These are phyloP conservation scores for Sambucus nigra DNA, from an alignment of 129 eudicot genomes.

Conservation along the genomic window DNA sequence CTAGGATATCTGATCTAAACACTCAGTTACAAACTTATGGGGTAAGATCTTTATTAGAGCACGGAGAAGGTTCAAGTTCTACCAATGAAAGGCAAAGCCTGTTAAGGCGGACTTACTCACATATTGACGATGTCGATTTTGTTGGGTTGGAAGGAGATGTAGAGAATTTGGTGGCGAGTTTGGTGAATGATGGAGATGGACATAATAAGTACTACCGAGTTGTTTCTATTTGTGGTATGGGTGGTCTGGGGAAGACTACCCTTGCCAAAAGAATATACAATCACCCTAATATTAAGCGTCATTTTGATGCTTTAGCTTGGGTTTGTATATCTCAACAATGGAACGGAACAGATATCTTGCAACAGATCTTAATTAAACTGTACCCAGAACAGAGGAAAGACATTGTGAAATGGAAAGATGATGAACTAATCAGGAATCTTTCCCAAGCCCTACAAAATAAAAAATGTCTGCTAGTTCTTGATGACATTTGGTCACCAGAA, in stretches of 20 bases:
- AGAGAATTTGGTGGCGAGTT: slow-evolving; percentile 3
- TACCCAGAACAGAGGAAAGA: slow-evolving; percentile 3
- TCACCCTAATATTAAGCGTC: slow-evolving; percentile 8
- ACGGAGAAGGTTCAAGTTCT: slow-evolving; percentile 6
- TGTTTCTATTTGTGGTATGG: slow-evolving; percentile 28
- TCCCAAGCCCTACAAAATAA: slow-evolving; percentile 6
- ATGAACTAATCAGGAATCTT: slow-evolving; percentile 13
- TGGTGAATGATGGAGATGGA: slow-evolving; percentile 6
- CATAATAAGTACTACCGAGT: neutral
- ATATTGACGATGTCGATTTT: slow-evolving; percentile 16
- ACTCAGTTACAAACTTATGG: slow-evolving; percentile 7
- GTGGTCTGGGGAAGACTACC: slow-evolving; percentile 35
- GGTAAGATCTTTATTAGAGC: neutral
- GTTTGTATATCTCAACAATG: slow-evolving; percentile 21
- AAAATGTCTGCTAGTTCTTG: slow-evolving; percentile 25
- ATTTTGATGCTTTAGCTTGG: slow-evolving; percentile 31
- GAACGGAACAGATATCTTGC: slow-evolving; percentile 14
- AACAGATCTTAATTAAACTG: slow-evolving; percentile 11
- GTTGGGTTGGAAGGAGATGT: slow-evolving; percentile 21
- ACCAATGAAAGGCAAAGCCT: neutral
- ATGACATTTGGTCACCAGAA: slow-evolving; percentile 21
- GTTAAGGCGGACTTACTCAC: slow-evolving; percentile 16
- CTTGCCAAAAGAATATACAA: slow-evolving; percentile 19
- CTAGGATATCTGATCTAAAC: neutral
- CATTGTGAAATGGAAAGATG: neutral